phyloP scores from a whole-genome alignment of 169 alveolate genomes.

The Plasmodium relictum region DNA sequence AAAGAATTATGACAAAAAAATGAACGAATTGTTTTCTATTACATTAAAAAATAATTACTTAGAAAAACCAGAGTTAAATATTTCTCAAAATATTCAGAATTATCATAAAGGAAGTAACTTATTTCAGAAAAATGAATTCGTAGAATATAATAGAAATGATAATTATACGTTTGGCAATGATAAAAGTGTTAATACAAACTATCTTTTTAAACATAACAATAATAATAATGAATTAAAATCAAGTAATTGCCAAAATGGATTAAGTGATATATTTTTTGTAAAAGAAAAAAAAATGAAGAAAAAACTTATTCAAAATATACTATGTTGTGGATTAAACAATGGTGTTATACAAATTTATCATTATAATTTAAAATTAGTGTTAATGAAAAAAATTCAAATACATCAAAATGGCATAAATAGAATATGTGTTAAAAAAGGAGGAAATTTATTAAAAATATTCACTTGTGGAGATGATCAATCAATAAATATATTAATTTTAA shows the following conservation, averaged over 20 bases:
- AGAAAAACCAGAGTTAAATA: background rate
- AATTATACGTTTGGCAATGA: background rate
- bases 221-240: background rate
- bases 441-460: conserved; percentile 14
- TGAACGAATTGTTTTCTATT: background rate
- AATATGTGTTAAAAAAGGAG: conserved; percentile 35
- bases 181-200: background rate
- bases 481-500: conserved; percentile 30
- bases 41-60: background rate
- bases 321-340: conserved; percentile 47
- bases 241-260: background rate
- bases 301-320: background rate
- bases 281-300: conserved; percentile 1
- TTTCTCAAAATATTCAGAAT: background rate
- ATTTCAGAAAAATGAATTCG: background rate
- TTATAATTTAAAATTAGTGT: conserved; percentile 4
- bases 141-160: background rate
- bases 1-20: background rate
- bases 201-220: background rate
- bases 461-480: conserved; percentile 74
- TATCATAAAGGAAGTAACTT: background rate
- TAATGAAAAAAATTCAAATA: conserved; percentile 23
- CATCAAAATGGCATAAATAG: conserved; percentile 71
- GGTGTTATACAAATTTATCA: conserved; percentile 36
- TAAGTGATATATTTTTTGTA: background rate